Evolutionary conservation across 192 early-diverging fungal species (phyloP).

Genomic region (Rhizoclosmatium sp.): DNA sequence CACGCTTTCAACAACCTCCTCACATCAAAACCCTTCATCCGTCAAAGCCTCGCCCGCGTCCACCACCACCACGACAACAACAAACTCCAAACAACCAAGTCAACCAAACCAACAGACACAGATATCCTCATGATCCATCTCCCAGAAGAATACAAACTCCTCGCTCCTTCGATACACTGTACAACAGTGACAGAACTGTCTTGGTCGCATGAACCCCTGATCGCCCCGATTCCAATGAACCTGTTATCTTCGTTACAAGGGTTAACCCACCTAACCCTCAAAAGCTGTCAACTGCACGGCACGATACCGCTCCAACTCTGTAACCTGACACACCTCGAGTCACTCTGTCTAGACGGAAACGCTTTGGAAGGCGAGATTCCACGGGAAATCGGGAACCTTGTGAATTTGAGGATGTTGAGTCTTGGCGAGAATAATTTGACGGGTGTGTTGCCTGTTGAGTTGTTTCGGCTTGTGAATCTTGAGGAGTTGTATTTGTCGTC

Average conservation of each 20-base stretch:
- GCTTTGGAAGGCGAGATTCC: slow-evolving; percentile 6
- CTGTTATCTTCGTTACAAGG: neutral
- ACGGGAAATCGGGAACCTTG: neutral
- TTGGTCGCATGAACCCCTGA: neutral
- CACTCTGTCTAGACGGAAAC: neutral
- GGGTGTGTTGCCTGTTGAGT: neutral
- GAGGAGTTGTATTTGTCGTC: neutral
- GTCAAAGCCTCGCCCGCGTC: neutral
- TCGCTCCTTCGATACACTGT: neutral
- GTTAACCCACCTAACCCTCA: neutral
- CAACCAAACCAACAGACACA: neutral
- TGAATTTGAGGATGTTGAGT: neutral
- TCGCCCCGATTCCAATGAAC: neutral
- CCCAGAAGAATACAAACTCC: neutral
- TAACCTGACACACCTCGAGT: neutral
- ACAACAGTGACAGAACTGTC: neutral
- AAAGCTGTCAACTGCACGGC: neutral
- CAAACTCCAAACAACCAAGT: neutral
- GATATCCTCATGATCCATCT: neutral
- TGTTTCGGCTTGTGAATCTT: neutral
- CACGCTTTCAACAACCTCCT: neutral
- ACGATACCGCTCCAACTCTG: neutral
- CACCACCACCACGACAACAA: neutral
- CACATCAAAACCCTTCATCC: neutral
- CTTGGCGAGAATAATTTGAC: slow-evolving; percentile 1